Evolutionary conservation across 331 rosid species (phyloP).

Genomic region (Cydonia oblonga): DNA sequence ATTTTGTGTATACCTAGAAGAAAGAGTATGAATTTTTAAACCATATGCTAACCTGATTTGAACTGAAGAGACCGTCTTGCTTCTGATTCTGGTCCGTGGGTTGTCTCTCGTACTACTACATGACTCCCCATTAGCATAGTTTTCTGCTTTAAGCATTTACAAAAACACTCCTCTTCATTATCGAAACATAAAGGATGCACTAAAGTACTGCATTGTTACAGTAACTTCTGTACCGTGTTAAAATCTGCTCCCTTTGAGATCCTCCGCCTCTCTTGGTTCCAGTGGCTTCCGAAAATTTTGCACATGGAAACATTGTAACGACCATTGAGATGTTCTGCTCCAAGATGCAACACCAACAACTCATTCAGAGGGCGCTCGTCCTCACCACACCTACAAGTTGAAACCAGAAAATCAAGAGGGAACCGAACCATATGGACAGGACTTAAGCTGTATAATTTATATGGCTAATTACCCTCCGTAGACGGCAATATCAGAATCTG

Average conservation of each 20-base stretch:
- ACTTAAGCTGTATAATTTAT: not conserved
- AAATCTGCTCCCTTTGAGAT: constrained; percentile 19
- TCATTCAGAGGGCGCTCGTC: constrained; percentile 89
- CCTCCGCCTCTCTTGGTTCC: constrained; percentile 50
- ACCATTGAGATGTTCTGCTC: constrained; percentile 53
- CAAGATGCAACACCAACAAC: constrained; percentile 70
- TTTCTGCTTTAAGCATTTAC: constrained; percentile 37
- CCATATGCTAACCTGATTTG: constrained; percentile 37
- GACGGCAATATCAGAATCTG: constrained; percentile 53
- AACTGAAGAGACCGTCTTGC: constrained; percentile 24
- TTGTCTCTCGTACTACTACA: constrained; percentile 27
- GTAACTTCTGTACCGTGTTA: constrained; percentile 30
- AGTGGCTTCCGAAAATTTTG: constrained; percentile 60
- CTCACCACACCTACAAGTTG: constrained; percentile 68
- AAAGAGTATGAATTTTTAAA: not conserved
- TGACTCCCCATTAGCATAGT: constrained; percentile 30
- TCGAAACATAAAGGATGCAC: not conserved
- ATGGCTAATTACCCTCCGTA: constrained; percentile 69
- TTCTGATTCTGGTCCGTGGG: constrained; percentile 25
- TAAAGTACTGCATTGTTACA: not conserved
- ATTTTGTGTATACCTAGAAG: not conserved
- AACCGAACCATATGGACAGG: not conserved
- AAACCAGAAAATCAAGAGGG: not conserved
- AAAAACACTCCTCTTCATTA: not conserved
- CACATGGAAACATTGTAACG: constrained; percentile 54